phyloP scores from a whole-genome alignment of 495 filamentous ascomycete species.

The Terfezia claveryi region DNA sequence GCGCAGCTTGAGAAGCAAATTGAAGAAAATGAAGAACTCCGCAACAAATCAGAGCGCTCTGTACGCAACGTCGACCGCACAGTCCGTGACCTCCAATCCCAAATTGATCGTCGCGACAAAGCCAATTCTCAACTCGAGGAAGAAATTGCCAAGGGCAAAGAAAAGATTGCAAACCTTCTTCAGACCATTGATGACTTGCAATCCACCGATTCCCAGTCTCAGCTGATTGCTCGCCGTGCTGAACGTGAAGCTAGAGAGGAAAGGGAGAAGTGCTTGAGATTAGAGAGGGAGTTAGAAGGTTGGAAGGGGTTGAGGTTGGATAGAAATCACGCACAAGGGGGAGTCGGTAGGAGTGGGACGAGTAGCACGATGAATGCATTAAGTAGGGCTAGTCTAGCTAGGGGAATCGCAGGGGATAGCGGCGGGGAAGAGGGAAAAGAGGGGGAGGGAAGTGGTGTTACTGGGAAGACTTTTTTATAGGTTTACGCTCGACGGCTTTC shows the following conservation, averaged over 20 bases:
- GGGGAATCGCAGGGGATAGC: no score
- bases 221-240: conserved; percentile 56
- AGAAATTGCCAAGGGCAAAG: conserved; percentile 59
- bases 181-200: conserved; percentile 85
- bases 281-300: conserved; percentile 74
- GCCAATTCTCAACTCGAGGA: conserved; percentile 54
- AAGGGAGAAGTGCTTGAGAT: conserved; percentile 52
- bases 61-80: conserved; percentile 85
- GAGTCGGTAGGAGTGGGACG: neutral
- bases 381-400: neutral
- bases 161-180: conserved; percentile 74
- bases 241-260: conserved; percentile 84
- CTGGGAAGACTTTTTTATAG: neutral
- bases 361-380: neutral
- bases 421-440: neutral
- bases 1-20: conserved; percentile 73
- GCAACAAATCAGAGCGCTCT: conserved; percentile 58
- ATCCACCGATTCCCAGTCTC: conserved; percentile 53
- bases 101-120: conserved; percentile 84
- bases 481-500: neutral
- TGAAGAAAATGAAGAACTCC: conserved; percentile 58
- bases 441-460: neutral
- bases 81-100: conserved; percentile 77
- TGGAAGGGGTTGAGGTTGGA: conserved; percentile 60
- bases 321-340: conserved; percentile 7